Conservation (phyloP, 345 rosid genomes). For the Brassica carinata region DNA sequence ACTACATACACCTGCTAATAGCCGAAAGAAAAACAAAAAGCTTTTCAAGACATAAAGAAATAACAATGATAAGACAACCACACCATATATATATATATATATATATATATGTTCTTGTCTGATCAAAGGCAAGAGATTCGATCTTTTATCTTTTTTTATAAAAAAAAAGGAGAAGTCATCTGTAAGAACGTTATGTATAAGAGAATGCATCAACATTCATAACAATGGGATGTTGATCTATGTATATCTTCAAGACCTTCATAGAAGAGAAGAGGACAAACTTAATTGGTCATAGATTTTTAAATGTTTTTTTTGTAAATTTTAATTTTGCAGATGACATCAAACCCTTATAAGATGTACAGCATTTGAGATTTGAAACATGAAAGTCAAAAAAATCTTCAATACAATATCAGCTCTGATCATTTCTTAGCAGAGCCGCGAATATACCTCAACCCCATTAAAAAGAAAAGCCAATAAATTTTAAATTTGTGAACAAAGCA, state of each 20-base stretch:
- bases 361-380: neutral
- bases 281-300: neutral
- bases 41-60: neutral
- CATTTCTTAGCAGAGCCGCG: neutral
- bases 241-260: constrained; percentile 38
- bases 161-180: constrained; percentile 16
- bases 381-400: neutral
- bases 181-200: constrained; percentile 12
- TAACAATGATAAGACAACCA: neutral
- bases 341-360: neutral
- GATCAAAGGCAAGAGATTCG: neutral
- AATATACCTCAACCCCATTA: neutral
- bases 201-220: constrained; percentile 31
- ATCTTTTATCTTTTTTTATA: neutral
- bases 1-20: neutral
- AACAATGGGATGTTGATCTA: constrained; percentile 32
- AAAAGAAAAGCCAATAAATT: neutral
- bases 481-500: neutral
- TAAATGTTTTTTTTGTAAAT: too few relatives aligned
- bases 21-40: neutral
- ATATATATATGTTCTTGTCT: constrained; percentile 2
- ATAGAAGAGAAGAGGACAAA: neutral
- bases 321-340: constrained; percentile 9
- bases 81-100: neutral
- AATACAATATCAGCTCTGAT: neutral